Conservation (phyloP, 2,329 filamentous ascomycete genomes). For the Raffaelea arxii region DNA sequence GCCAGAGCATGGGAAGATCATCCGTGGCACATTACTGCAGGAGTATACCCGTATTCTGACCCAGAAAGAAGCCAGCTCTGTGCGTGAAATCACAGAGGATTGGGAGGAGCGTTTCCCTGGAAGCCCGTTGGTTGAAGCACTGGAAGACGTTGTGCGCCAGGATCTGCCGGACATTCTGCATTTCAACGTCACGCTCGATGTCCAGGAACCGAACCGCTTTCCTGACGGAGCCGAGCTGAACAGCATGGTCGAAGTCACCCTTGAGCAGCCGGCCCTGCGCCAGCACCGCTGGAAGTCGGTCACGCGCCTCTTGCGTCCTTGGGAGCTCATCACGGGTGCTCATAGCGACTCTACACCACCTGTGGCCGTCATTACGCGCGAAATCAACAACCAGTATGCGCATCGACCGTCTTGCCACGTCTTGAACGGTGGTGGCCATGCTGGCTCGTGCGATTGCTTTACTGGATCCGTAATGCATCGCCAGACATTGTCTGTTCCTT, state of each 20-base stretch:
- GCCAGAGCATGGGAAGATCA: constrained; percentile 33
- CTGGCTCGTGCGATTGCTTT: constrained; percentile 46
- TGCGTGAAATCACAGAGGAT: constrained; percentile 40
- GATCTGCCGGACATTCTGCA: constrained; percentile 48
- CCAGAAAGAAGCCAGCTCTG: constrained; percentile 46
- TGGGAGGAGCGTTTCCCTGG: constrained; percentile 49
- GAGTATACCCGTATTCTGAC: constrained; percentile 47
- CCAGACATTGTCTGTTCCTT: constrained; percentile 44
- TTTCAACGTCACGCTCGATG: constrained; percentile 50
- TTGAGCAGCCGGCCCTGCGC: constrained; percentile 43
- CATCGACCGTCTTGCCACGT: constrained; percentile 41
- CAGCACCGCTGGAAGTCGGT: constrained; percentile 51
- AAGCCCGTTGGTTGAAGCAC: constrained; percentile 39
- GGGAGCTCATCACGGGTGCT: constrained; percentile 31
- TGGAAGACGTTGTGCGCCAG: constrained; percentile 37
- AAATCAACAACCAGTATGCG: constrained; percentile 36
- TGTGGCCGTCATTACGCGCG: constrained; percentile 35
- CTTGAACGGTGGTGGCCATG: constrained; percentile 18
- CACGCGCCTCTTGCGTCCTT: constrained; percentile 47
- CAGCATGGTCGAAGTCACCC: constrained; percentile 48
- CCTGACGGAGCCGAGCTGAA: constrained; percentile 50
- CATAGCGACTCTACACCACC: constrained; percentile 5
- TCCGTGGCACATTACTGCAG: constrained; percentile 41
- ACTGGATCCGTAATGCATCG: constrained; percentile 28
- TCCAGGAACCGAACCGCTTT: constrained; percentile 47